Base-by-base conservation (phyloP, 805 yeast species). In the Starmerella stigmatis region DNA sequence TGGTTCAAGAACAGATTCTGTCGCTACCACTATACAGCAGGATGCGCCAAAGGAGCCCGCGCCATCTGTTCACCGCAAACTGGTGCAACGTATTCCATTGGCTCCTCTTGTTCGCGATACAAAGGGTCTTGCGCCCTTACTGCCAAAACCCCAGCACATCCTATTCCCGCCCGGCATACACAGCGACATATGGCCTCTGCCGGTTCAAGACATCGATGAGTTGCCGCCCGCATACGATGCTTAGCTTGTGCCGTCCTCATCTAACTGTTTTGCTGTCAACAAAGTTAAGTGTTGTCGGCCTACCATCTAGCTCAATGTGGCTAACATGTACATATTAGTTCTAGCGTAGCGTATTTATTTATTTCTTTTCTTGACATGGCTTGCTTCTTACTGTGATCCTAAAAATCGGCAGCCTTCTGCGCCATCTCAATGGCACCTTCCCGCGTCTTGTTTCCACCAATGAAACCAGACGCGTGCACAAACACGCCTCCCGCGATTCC, bases 401-500 rank as follows among this genome's bases (percentile, higher is more conserved):
- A 36, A 15, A 33, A 65, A 54, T 23, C 47, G 10, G 35, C 50
- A 3, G 72, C 72, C 44, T 58, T 56, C 46, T 65, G 67, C 6
- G 97, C 96, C 64, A 92, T 71, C 58, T 75, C 64, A 47, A 86
- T 61, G 12, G 80, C 96, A 26, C 83, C 81, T 43, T 86, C 96
- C 51, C 71, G 68, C 20, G 94, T 73, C 59, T 78, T 71, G 46
- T 89, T 85, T 44, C 98, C 98, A 36, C 98, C 98, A 58, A 92
- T 92, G 65, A 92, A 92, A 0, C 98, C 97, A 33, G 94, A 56
- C 35, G 97, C 96, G 57, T 92, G 98, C 47, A 92, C 78, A 60
- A 92, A 92, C 17, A 88, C 76, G 61, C 96, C 84, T 8, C 84
- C 95, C 26, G 75, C 78, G 45, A 92, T 75, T n/a, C 94, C 96